Evolutionary conservation across 2,329 filamentous ascomycete species (phyloP).

Genomic region (Verticillium tricorpus): DNA sequence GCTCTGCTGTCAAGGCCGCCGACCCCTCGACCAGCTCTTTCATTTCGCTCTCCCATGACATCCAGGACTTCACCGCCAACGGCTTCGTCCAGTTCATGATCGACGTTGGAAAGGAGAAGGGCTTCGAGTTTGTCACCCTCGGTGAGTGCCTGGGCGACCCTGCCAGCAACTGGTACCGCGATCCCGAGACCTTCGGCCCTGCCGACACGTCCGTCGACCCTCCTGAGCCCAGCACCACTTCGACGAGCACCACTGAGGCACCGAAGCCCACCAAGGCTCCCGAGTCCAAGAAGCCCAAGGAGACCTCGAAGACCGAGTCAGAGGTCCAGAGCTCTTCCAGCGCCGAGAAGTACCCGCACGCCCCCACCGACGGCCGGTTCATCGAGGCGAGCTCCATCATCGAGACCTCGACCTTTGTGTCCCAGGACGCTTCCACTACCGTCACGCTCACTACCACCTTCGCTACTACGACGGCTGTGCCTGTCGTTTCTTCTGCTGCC

Average conservation of each 20-base stretch:
- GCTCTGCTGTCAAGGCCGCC: conserved; percentile 18
- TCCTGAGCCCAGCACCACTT: background rate
- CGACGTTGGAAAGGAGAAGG: conserved; percentile 27
- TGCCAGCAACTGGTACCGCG: conserved; percentile 41
- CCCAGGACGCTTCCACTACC: background rate
- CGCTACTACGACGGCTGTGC: background rate
- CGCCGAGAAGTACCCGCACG: background rate
- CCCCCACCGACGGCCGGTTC: background rate
- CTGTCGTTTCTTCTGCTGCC: background rate
- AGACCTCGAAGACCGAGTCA: background rate
- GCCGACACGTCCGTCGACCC: conserved; percentile 5
- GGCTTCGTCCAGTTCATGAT: conserved; percentile 42
- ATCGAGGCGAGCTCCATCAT: background rate
- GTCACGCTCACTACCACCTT: conserved; percentile 1
- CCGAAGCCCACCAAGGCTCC: conserved; percentile 5
- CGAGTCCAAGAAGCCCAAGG: background rate
- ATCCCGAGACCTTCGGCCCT: conserved; percentile 17
- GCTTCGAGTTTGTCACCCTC: conserved; percentile 38
- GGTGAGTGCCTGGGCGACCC: conserved; percentile 43
- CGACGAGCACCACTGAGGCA: conserved; percentile 1
- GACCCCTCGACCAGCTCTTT: conserved; percentile 16
- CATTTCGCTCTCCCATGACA: conserved; percentile 35
- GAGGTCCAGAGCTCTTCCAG: background rate
- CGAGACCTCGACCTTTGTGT: background rate
- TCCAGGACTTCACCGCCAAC: conserved; percentile 38